These are phyloP conservation scores for Arachis stenosperma DNA, from an alignment of 306 rosid genomes.

Conservation along the genomic window DNA sequence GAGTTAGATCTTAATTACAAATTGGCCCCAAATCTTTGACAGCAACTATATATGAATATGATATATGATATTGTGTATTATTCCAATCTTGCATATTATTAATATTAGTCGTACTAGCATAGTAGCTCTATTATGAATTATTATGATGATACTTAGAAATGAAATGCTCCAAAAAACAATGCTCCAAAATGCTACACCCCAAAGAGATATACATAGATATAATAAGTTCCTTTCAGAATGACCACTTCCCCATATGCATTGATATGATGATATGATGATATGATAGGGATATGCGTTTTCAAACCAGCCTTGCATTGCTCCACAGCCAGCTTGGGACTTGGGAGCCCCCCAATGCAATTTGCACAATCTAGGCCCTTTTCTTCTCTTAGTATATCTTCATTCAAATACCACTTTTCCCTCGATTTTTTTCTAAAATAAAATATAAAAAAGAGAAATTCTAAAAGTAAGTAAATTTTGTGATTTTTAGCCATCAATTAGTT, in stretches of 20 bases:
- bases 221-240: conserved; percentile 22
- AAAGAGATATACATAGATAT: conserved; percentile 37
- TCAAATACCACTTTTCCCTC: conserved; percentile 22
- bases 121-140: too few relatives aligned
- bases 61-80: not conserved
- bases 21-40: too few relatives aligned
- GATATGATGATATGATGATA: conserved; percentile 30
- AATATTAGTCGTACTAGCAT: not conserved
- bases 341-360: conserved; percentile 15
- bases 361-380: conserved; percentile 30
- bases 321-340: conserved; percentile 58
- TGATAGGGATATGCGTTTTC: conserved; percentile 47
- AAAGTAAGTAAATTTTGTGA: too few relatives aligned
- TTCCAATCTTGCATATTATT: conserved; percentile 43
- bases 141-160: conserved; percentile 42
- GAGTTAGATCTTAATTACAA: too few relatives aligned
- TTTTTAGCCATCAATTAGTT: too few relatives aligned
- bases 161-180: conserved; percentile 51
- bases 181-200: conserved; percentile 45
- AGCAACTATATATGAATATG: too few relatives aligned
- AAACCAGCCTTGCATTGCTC: conserved; percentile 69
- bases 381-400: conserved; percentile 40
- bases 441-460: too few relatives aligned
- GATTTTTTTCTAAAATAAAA: too few relatives aligned
- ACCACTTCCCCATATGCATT: conserved; percentile 45